Evolutionary conservation across 805 yeast species (phyloP).

Genomic region (Candida sakaeoensis): DNA sequence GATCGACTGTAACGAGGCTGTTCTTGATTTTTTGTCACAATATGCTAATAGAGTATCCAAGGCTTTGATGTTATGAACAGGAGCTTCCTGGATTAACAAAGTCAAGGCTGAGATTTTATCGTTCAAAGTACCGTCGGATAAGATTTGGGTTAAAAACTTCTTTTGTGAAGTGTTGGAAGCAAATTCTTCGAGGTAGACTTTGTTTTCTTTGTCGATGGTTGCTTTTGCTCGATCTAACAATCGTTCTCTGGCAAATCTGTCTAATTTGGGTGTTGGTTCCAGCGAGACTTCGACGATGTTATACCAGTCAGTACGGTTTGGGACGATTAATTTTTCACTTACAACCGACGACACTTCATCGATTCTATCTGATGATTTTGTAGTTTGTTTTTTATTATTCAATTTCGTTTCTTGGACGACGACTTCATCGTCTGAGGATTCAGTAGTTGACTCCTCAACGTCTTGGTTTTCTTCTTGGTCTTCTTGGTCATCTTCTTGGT

Average conservation of each 20-base stretch:
- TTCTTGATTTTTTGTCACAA: constrained; percentile 89
- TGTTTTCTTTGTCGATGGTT: constrained; percentile 67
- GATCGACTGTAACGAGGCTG: constrained; percentile 86
- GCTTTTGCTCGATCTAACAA: constrained; percentile 64
- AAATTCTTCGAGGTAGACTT: constrained; percentile 66
- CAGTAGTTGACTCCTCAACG: constrained; percentile 7
- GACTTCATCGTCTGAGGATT: constrained; percentile 12
- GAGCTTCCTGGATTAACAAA: constrained; percentile 89
- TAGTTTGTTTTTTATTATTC: constrained; percentile 23
- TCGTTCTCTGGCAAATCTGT: constrained; percentile 55
- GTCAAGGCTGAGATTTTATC: constrained; percentile 96
- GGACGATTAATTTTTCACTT: constrained; percentile 53
- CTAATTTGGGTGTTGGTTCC: constrained; percentile 33
- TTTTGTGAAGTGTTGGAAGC: constrained; percentile 75
- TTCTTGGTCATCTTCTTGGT: constrained; percentile 15
- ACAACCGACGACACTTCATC: constrained; percentile 46
- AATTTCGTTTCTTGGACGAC: constrained; percentile 15
- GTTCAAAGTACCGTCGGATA: constrained; percentile 86
- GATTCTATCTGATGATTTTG: constrained; percentile 22
- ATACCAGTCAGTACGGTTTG: constrained; percentile 75
- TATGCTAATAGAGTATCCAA: constrained; percentile 72
- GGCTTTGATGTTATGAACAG: constrained; percentile 82
- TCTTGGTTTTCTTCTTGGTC: too few species aligned
- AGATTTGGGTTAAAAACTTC: constrained; percentile 82
- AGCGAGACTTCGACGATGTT: constrained; percentile 32